Base-by-base conservation (phyloP, 1,139 yeast species). In the Trichomonascaceae sp. region DNA sequence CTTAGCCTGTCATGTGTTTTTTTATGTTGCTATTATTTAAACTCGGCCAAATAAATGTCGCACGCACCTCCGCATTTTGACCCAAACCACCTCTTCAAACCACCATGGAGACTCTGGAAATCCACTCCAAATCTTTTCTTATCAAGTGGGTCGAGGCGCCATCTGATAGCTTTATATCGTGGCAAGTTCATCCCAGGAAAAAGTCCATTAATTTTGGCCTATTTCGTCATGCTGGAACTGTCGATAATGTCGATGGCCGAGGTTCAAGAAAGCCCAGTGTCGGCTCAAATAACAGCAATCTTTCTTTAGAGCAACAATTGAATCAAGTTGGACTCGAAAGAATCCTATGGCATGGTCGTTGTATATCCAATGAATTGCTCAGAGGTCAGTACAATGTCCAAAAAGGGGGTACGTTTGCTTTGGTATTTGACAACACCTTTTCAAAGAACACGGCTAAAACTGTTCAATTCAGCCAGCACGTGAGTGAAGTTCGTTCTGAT, bases 351-450 rank as follows among this genome's bases (percentile, higher is more conserved):
- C 66, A 63, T 51, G 74, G 72, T 38, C 65, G 70, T 24, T 66
- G 74, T 54, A 64, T 62, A 19, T 67, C 74, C n/a, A 67, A 66
- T 47, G 72, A 68, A 50, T 55, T 64, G 20, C 55, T 62, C 50
- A 83, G 81, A 55, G 96, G 95, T 0, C 74, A 77, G 41, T 76
- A 84, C 58, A 77, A 76, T 19, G 85, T 85, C 1, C 67, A 70
- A 2, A 72, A 74, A 38, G 67, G 61, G 10, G 87, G 88, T 1
- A 79, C 84, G 66, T 87, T 81, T 72, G 98, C 97, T 0, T 85
- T 93, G 66, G 85, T 93, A 17, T 85, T 93, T 67, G 98, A 93
- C 70, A 93, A 93, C 69, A 86, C 96, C 1, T 89, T 91, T 61
- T 85, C 96, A 43, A 89, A 88, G 64, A 88, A 85, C 47, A 86